A percentile compares a stretch with the other conserved stretches of the same genome.
These are phyloP conservation scores for Scolecobasidium constrictum DNA, from an alignment of 2,329 filamentous ascomycete genomes.

Conservation along the genomic window DNA sequence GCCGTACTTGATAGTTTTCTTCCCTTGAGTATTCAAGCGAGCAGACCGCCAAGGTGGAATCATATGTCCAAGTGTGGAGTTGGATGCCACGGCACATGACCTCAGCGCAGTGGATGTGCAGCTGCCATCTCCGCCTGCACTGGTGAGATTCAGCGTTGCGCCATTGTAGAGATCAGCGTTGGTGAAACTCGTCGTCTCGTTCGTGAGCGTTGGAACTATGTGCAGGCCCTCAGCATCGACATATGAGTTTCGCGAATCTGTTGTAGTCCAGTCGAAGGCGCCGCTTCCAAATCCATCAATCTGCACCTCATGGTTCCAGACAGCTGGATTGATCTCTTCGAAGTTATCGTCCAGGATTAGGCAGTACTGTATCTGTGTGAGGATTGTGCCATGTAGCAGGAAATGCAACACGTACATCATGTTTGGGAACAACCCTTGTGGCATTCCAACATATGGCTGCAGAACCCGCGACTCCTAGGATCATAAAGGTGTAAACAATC, in stretches of 20 bases:
- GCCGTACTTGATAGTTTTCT: conserved; percentile 38
- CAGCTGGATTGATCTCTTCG: conserved; percentile 28
- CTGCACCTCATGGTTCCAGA: conserved; percentile 41
- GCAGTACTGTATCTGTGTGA: no score
- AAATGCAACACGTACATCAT: no score
- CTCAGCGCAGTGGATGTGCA: conserved; percentile 24
- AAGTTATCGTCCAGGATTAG: conserved; percentile 41
- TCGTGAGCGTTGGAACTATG: conserved; percentile 43
- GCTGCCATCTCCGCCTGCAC: conserved; percentile 19
- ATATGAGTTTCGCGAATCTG: conserved; percentile 36
- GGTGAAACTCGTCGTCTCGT: conserved; percentile 25
- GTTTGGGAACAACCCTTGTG: neutral
- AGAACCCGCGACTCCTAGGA: conserved; percentile 8
- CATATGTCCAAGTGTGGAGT: conserved; percentile 33
- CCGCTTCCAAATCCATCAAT: conserved; percentile 26
- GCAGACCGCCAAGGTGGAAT: conserved; percentile 41
- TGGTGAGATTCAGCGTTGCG: conserved; percentile 31
- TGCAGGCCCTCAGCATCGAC: conserved; percentile 39
- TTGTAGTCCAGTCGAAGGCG: conserved; percentile 45
- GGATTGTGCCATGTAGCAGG: no score
- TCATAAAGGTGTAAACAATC: conserved; percentile 2
- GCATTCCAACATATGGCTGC: neutral
- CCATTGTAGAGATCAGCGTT: conserved; percentile 18
- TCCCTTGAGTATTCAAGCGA: conserved; percentile 37
- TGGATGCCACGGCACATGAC: conserved; percentile 31